Base-by-base conservation (phyloP, 805 yeast genomes). In the Yarrowia alimentaria region DNA sequence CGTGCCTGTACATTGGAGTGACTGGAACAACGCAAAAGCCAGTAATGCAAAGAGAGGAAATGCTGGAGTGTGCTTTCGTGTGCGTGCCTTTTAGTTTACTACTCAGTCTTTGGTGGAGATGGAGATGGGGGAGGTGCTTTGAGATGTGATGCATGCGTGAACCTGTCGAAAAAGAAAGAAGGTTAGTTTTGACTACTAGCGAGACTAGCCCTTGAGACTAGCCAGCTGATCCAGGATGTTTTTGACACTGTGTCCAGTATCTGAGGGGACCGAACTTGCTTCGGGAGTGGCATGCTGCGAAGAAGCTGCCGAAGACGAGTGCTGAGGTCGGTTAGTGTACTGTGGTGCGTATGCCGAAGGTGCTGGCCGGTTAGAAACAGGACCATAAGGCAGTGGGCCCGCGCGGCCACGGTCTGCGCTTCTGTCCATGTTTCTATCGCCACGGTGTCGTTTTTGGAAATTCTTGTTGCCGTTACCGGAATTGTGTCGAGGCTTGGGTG, bases 331-430 rank as follows among this genome's bases (percentile, higher is more conserved):
- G n/a, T n/a, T n/a, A n/a, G n/a, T n/a, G n/a, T n/a, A n/a, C n/a
- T 11, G 40, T 12, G 14, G 25, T 7, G 7, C 25, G n/a, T 18
- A 13, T 12, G 40, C n/a, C 7, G 25, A 20, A 9, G 24, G 25
- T 11, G n/a, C 9, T 16, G 34, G 34, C 9, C 18, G 19, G 29
- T 30, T 22, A 21, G 51, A 30, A 2, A 45, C 52, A 19, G 52
- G 49, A n/a, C 45, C 52, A 12, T 33, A 35, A 13, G 49, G 49
- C 22, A 38, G 33, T 33, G 52, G 49, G 12, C 32, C 52, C 10
- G 50, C 22, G 8, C 52, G 50, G 13, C 48, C 48, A 20, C 48
- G 48, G 14, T 40, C 48, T n/a, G 11, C 13, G 25, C 17, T 34
- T n/a, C 28, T 17, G 29, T 35, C 20, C 20, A 18, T 17, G 32